A percentile compares a stretch with the other conserved stretches of the same genome.
phyloP scores from a whole-genome alignment of 352 stramenopile genomes.

The Pythium volutum region DNA sequence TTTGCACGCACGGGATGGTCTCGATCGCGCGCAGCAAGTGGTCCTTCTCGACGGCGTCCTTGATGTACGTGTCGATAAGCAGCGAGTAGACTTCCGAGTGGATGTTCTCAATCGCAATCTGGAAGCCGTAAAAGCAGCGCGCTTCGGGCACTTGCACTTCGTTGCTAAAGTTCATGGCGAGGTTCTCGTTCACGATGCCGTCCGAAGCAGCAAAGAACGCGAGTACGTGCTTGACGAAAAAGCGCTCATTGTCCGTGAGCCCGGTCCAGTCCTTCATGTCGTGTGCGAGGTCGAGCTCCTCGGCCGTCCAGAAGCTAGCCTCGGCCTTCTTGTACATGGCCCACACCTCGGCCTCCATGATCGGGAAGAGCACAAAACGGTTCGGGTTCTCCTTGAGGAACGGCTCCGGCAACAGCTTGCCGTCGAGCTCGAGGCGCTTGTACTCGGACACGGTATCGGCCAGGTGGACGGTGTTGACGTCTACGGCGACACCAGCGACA shows the following conservation, averaged over 20 bases:
- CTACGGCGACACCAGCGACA: conserved; percentile 8
- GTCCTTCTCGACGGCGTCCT: conserved; percentile 92
- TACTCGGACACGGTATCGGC: conserved; percentile 66
- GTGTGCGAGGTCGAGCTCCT: conserved; percentile 97
- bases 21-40: conserved; percentile 96
- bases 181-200: conserved; percentile 99
- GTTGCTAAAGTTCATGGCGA: conserved; percentile 98
- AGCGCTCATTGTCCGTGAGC: conserved; percentile 94
- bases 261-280: conserved; percentile 95
- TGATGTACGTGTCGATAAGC: conserved; percentile 99
- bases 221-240: conserved; percentile 98
- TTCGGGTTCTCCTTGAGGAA: conserved; percentile 95
- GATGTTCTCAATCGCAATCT: conserved; percentile 99
- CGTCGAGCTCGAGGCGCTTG: conserved; percentile 85
- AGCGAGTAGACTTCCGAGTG: conserved; percentile 99
- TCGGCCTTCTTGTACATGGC: conserved; percentile 99
- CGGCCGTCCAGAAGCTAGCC: conserved; percentile 98
- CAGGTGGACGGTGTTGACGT: neutral
- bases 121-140: conserved; percentile 99
- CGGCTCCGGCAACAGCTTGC: conserved; percentile 87
- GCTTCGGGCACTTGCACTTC: conserved; percentile 97
- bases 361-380: conserved; percentile 98
- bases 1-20: conserved; percentile 96
- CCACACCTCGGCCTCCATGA: conserved; percentile 97
- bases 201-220: conserved; percentile 99